Base-by-base conservation (phyloP, 139 green algal species). In the Coccomyxa sp. region DNA sequence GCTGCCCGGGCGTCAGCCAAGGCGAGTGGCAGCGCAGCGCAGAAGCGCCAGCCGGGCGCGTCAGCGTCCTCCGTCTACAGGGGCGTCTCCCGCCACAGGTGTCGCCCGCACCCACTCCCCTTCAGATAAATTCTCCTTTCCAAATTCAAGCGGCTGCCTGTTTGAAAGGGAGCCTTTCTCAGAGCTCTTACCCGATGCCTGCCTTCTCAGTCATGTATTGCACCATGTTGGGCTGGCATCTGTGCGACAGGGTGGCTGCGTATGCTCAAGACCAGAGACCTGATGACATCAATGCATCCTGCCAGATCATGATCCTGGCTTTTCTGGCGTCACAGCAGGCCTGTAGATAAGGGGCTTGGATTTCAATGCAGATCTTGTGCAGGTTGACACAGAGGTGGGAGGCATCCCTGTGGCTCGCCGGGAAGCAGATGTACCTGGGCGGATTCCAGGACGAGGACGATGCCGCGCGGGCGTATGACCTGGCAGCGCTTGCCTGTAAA, bases 371-470 rank as follows among this genome's bases (percentile, higher is more conserved):
- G n/a, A n/a, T n/a, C n/a, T n/a, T n/a, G n/a, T 8, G 73, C 82
- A 91, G 89, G 76, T 79, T 93, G 70, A 93, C 89, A 6, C 84
- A 91, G 55, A 81, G 89, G 5, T 93, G 88, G 88, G 89, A 93
- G 68, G 88, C 89, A 0, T 92, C 88, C 2, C 76, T 92, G 4
- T 93, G 89, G 89, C 83, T 91, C 1, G 68, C 79, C 35, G 80
- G 84, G 2, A 78, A 81, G 24, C 89, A 93, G 82, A 72, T 93
- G 38, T 93, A 93, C 80, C 82, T 93, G 68, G 89, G 89, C 35
- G 86, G 88, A n/a, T 90, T 91, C 58, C 68, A 90, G 73, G 80
- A 39, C 8, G 79, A 92, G 74, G 73, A 85, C 41, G 86, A 88
- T 54, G 87, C 87, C 0, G 85, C 87, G 2, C 58, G 71, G 8